phyloP scores from a whole-genome alignment of 1,284 basidiomycete genomes.

The Gymnopus androsaceus region DNA sequence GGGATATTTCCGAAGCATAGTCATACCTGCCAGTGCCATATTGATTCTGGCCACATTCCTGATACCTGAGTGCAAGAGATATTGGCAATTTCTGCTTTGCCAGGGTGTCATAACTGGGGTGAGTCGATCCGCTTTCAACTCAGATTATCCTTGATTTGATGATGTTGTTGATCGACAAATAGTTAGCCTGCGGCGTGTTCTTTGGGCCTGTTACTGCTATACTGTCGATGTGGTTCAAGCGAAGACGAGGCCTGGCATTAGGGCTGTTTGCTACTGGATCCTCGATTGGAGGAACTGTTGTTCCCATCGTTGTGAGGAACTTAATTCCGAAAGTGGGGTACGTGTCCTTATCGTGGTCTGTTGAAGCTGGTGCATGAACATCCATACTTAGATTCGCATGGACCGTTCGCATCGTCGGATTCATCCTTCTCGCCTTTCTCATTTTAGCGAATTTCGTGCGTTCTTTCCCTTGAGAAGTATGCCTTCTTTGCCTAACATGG shows the following conservation, averaged over 20 bases:
- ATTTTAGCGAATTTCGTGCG: slow-evolving; percentile 32
- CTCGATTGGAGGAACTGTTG: slow-evolving; percentile 31
- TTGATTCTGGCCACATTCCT: slow-evolving; percentile 44
- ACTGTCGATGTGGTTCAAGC: slow-evolving; percentile 17
- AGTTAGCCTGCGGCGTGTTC: slow-evolving; percentile 26
- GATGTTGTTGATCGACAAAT: too few relatives aligned
- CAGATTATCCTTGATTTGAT: neutral
- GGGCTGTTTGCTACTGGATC: slow-evolving; percentile 12
- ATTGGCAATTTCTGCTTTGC: slow-evolving; percentile 42
- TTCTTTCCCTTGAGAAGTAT: neutral
- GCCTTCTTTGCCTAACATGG: neutral
- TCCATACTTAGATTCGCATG: slow-evolving; percentile 39
- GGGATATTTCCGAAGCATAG: slow-evolving; percentile 41
- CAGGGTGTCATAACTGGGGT: slow-evolving; percentile 29
- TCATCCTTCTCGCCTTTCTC: slow-evolving; percentile 38
- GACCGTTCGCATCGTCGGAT: slow-evolving; percentile 47
- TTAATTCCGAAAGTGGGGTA: slow-evolving; percentile 35
- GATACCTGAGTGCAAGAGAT: slow-evolving; percentile 42
- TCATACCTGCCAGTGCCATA: slow-evolving; percentile 35
- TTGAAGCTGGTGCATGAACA: neutral
- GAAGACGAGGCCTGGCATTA: slow-evolving; percentile 1
- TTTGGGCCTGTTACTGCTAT: slow-evolving; percentile 7
- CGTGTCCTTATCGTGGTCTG: neutral
- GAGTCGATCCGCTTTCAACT: neutral
- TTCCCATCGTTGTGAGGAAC: slow-evolving; percentile 34